phyloP scores from a whole-genome alignment of 768 basidiomycete genomes.

The Tricholoma bakamatsutake region DNA sequence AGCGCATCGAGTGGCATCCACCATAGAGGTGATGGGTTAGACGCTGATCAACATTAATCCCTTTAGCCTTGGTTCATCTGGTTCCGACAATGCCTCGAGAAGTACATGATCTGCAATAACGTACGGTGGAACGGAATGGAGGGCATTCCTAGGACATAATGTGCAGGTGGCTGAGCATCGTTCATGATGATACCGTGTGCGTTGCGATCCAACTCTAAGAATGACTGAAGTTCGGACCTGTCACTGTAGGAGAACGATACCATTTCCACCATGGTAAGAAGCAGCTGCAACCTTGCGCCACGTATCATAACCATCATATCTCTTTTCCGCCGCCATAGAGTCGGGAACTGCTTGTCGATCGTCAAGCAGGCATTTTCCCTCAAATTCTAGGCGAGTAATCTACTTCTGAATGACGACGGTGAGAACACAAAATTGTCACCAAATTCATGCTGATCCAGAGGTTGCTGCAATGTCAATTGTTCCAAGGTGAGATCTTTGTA shows the following conservation, averaged over 20 bases:
- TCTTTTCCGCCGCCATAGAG: conserved; percentile 62
- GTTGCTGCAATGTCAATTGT: conserved; percentile 57
- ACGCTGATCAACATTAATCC: conserved; percentile 55
- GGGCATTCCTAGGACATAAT: conserved; percentile 62
- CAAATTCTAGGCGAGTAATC: conserved; percentile 46
- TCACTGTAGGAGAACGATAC: conserved; percentile 66
- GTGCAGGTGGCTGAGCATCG: conserved; percentile 65
- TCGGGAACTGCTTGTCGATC: conserved; percentile 56
- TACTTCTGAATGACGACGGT: conserved; percentile 46
- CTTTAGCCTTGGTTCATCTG: conserved; percentile 34
- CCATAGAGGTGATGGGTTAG: conserved; percentile 49
- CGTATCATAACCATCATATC: conserved; percentile 82
- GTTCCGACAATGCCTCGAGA: conserved; percentile 60
- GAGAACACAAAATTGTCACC: conserved; percentile 81
- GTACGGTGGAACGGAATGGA: conserved; percentile 72
- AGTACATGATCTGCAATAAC: conserved; percentile 77
- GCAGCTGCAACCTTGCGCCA: conserved; percentile 62
- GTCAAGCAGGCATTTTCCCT: conserved; percentile 33
- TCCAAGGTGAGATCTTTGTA: conserved; percentile 62
- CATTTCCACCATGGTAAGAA: conserved; percentile 74
- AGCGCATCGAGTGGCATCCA: conserved; percentile 67
- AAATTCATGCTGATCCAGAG: conserved; percentile 63
- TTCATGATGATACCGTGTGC: conserved; percentile 64
- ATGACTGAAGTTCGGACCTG: conserved; percentile 48
- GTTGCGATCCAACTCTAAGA: conserved; percentile 56